Conservation (phyloP, 768 basidiomycete species). For the Gymnopilus dilepis region DNA sequence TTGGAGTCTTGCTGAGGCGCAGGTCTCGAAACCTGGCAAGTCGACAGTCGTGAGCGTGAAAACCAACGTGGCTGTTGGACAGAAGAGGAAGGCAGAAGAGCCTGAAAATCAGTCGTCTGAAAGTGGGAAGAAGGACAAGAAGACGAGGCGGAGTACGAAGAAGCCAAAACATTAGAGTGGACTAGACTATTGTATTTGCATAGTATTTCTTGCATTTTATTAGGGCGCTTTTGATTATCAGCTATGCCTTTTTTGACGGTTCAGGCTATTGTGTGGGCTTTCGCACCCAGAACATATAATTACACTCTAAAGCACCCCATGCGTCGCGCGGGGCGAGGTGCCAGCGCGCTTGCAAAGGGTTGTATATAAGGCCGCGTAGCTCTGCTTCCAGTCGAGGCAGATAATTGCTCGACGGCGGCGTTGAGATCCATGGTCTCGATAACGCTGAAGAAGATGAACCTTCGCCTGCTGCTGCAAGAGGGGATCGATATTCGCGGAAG, state of each 20-base stretch:
- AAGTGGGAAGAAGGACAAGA: constrained; percentile 45
- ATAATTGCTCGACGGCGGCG: constrained; percentile 45
- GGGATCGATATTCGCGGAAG: constrained; percentile 65
- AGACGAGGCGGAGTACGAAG: constrained; percentile 53
- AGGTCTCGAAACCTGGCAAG: constrained; percentile 60
- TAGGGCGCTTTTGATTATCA: not conserved
- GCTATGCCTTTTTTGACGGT: not conserved
- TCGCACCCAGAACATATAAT: constrained; percentile 89
- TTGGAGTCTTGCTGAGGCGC: constrained; percentile 77
- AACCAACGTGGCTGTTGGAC: constrained; percentile 41
- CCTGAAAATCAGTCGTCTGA: constrained; percentile 20
- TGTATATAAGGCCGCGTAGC: constrained; percentile 77
- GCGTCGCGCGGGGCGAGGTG: constrained; percentile 64
- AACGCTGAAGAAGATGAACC: constrained; percentile 15
- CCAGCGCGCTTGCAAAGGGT: constrained; percentile 76
- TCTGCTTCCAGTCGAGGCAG: constrained; percentile 75
- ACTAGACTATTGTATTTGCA: constrained; percentile 6
- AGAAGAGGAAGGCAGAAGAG: constrained; percentile 65
- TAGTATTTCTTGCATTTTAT: not conserved
- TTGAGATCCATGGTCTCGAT: constrained; percentile 63
- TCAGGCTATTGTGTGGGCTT: constrained; percentile 49
- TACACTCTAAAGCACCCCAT: constrained; percentile 62
- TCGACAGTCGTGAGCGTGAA: constrained; percentile 84
- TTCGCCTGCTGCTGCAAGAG: constrained; percentile 1
- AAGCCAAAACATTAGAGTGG: constrained; percentile 45